These are phyloP conservation scores for Aspergillus jensenii DNA, from an alignment of 2,329 filamentous ascomycete genomes.

Conservation along the genomic window DNA sequence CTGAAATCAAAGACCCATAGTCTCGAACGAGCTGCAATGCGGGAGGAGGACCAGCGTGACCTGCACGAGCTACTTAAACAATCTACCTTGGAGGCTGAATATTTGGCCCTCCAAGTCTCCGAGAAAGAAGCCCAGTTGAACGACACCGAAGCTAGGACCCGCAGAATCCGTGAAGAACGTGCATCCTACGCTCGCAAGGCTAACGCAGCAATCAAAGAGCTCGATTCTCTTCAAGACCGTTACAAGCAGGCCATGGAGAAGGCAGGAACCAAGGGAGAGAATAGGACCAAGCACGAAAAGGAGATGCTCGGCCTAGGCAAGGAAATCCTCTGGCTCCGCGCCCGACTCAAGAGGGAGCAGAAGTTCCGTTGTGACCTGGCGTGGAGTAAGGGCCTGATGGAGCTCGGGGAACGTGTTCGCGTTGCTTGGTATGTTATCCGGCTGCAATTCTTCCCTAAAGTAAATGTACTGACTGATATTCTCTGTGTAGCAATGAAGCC, in stretches of 20 bases:
- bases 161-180: constrained; percentile 56
- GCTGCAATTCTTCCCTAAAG: not conserved
- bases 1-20: constrained; percentile 51
- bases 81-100: constrained; percentile 54
- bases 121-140: constrained; percentile 68
- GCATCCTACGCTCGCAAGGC: constrained; percentile 41
- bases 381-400: constrained; percentile 84
- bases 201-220: constrained; percentile 40
- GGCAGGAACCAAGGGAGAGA: constrained; percentile 39
- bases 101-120: constrained; percentile 69
- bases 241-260: constrained; percentile 62
- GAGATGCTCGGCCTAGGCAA: constrained; percentile 79
- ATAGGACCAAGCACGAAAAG: constrained; percentile 53
- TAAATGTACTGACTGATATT: constrained; percentile 26
- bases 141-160: constrained; percentile 59
- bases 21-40: constrained; percentile 51
- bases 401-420: constrained; percentile 66
- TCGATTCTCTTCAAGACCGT: constrained; percentile 56
- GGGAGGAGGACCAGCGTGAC: constrained; percentile 44
- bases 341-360: constrained; percentile 76
- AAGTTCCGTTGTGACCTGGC: constrained; percentile 76
- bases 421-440: constrained; percentile 71
- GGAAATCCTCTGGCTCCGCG: constrained; percentile 89
- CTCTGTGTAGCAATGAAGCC: constrained; percentile 73
- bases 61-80: constrained; percentile 49